Evolutionary conservation across 176 grass and related monocot genomes (phyloP).

Genomic region (Cenchrus fungigraminus): DNA sequence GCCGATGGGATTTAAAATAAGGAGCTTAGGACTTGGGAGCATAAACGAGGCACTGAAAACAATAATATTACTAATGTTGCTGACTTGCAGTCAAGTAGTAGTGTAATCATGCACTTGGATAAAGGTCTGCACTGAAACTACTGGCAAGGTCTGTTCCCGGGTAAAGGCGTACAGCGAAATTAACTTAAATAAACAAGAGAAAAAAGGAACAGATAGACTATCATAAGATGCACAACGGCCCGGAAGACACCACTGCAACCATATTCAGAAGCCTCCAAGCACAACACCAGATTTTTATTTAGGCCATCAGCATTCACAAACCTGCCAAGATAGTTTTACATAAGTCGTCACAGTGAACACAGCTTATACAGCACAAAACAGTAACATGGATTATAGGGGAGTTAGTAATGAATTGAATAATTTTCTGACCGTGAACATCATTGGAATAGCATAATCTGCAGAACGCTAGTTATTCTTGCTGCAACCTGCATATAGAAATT

Average conservation of each 20-base stretch:
- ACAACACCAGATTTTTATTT: neutral
- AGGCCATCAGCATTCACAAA: neutral
- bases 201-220: neutral
- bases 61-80: neutral
- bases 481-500: neutral
- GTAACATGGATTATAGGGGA: neutral
- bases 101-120: neutral
- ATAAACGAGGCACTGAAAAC: neutral
- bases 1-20: neutral
- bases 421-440: neutral
- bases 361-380: neutral
- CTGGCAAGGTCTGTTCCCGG: neutral
- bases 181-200: neutral
- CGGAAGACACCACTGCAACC: neutral
- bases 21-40: too few species aligned
- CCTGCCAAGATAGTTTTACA: neutral
- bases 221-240: neutral
- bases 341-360: neutral
- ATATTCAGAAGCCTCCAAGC: neutral
- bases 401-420: neutral
- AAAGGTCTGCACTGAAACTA: too few species aligned
- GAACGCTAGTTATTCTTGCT: neutral
- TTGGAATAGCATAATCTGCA: neutral
- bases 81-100: neutral
- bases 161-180: too few species aligned